phyloP scores from a whole-genome alignment of 2,329 filamentous ascomycete species.

The Penicillium sp. region DNA sequence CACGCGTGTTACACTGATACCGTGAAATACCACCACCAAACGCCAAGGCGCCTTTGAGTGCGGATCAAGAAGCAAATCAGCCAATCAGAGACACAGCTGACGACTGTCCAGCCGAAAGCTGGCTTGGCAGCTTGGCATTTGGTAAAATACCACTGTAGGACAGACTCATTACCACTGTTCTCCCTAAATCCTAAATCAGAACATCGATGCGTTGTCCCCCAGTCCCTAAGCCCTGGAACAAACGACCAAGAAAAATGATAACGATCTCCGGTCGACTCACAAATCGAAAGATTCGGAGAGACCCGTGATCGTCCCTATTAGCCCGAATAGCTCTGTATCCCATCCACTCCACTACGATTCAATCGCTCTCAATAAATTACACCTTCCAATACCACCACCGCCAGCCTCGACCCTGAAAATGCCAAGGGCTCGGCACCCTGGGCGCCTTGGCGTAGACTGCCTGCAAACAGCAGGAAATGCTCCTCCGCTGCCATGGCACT shows the following conservation, averaged over 20 bases:
- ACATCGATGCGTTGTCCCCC: background rate
- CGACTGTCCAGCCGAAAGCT: conserved; percentile 13
- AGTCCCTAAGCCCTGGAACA: background rate
- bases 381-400: background rate
- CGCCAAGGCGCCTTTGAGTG: conserved; percentile 28
- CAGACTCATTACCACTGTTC: conserved; percentile 14
- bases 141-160: conserved; percentile 29
- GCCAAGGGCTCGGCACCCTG: conserved; percentile 44
- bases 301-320: background rate
- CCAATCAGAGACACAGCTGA: conserved; percentile 23
- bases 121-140: conserved; percentile 35
- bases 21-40: background rate
- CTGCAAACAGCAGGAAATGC: conserved; percentile 32
- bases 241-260: background rate
- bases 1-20: conserved; percentile 5
- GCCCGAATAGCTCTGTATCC: background rate
- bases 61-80: conserved; percentile 12
- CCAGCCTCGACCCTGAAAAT: conserved; percentile 23
- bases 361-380: background rate
- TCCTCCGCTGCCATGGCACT: conserved; percentile 36
- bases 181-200: background rate
- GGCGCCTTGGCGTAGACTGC: conserved; percentile 36
- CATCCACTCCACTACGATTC: too few relatives aligned
- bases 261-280: background rate
- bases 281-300: background rate